Evolutionary conservation across 148 eudicot genomes (phyloP).

Genomic region (Dysphania ambrosioides): DNA sequence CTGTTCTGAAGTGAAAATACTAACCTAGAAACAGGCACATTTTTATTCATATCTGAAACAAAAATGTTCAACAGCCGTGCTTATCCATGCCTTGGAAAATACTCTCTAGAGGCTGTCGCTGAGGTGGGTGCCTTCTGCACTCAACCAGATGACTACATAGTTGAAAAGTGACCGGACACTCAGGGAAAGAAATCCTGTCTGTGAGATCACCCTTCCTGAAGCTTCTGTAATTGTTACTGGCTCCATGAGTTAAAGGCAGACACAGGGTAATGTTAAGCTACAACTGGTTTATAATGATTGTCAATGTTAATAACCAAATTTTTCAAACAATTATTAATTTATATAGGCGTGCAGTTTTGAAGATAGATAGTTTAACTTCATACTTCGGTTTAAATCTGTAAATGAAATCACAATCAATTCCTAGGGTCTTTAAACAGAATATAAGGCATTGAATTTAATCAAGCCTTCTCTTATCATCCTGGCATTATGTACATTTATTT

Average conservation of each 20-base stretch:
- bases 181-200: constrained; percentile 8
- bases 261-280: not conserved
- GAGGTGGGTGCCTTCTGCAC: not conserved
- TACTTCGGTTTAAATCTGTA: not conserved
- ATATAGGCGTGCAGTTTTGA: not conserved
- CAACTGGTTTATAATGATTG: not conserved
- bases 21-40: not conserved
- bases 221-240: constrained; percentile 17
- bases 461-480: no score
- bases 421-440: no score
- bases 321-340: constrained; percentile 1
- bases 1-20: not conserved
- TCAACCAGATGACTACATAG: constrained; percentile 10
- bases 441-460: no score
- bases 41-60: not conserved
- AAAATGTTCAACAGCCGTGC: constrained; percentile 1
- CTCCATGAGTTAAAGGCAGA: constrained; percentile 8
- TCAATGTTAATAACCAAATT: not conserved
- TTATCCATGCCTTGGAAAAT: constrained; percentile 15
- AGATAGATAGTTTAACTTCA: not conserved
- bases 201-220: constrained; percentile 15
- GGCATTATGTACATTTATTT: no score
- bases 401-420: no score
- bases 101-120: constrained; percentile 3
- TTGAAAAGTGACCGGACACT: constrained; percentile 12